phyloP scores from a whole-genome alignment of 306 rosid genomes.

The Casuarina cunninghamiana region DNA sequence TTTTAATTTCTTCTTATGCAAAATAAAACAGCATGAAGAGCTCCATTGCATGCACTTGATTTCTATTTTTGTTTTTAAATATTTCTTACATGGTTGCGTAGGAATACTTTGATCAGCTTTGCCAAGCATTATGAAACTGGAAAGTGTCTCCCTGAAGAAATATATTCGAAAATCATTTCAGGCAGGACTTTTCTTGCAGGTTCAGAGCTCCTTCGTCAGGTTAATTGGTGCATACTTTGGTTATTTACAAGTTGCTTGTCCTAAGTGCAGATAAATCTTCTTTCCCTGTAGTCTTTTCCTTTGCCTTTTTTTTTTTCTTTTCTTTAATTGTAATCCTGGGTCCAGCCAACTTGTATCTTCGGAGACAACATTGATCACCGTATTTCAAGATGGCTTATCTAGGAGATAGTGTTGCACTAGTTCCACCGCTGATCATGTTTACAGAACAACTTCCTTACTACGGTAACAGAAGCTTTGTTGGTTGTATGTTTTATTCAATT shows the following conservation, averaged over 20 bases:
- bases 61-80: neutral
- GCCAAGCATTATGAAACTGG: slow-evolving; percentile 94
- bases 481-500: neutral
- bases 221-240: slow-evolving; percentile 26
- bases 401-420: neutral
- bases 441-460: neutral
- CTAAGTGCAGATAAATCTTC: neutral
- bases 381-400: neutral
- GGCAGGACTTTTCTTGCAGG: slow-evolving; percentile 96
- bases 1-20: neutral
- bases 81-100: slow-evolving; percentile 6
- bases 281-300: neutral
- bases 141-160: slow-evolving; percentile 81
- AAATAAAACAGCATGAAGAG: no score
- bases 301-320: no score
- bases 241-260: neutral
- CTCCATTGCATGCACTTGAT: neutral
- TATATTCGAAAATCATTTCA: slow-evolving; percentile 79
- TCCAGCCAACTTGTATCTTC: neutral
- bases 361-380: neutral
- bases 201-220: slow-evolving; percentile 88
- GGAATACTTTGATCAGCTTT: slow-evolving; percentile 87
- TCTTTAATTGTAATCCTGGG: neutral
- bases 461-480: neutral
- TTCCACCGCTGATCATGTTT: neutral